Evolutionary conservation across 768 basidiomycete species (phyloP).

Genomic region (Trametes gibbosa): DNA sequence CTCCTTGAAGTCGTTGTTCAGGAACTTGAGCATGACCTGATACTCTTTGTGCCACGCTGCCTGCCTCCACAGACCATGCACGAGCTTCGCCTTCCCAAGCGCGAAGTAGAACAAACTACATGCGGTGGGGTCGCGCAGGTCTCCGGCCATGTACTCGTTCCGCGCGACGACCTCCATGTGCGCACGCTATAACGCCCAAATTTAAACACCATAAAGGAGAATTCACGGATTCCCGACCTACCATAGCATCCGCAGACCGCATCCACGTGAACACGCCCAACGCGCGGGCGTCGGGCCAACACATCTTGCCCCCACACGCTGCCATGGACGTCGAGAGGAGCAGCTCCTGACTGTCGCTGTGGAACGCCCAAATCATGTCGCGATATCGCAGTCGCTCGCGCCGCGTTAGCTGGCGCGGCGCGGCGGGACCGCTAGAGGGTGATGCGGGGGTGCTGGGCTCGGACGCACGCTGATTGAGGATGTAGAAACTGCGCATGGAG

Average conservation of each 20-base stretch:
- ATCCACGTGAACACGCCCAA: conserved; percentile 90
- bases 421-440: conserved; percentile 13
- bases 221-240: conserved; percentile 28
- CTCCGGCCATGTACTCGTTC: conserved; percentile 88
- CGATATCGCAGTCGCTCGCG: conserved; percentile 84
- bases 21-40: conserved; percentile 82
- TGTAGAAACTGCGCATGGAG: conserved; percentile 89
- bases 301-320: conserved; percentile 82
- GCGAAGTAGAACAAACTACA: conserved; percentile 96
- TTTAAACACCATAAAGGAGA: not conserved
- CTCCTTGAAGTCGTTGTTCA: conserved; percentile 84
- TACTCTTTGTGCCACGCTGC: conserved; percentile 94
- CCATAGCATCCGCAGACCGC: conserved; percentile 73
- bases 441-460: conserved; percentile 46
- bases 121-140: conserved; percentile 81
- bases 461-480: conserved; percentile 68
- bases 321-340: conserved; percentile 66
- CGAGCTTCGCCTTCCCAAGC: conserved; percentile 85
- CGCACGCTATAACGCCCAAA: conserved; percentile 46
- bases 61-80: conserved; percentile 95
- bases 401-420: conserved; percentile 48
- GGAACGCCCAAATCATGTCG: conserved; percentile 96
- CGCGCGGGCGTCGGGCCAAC: conserved; percentile 85
- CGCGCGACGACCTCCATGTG: conserved; percentile 88
- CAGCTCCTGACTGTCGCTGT: conserved; percentile 91